A percentile compares a stretch with the other conserved stretches of the same genome.
These are phyloP conservation scores for Tolypocladium ovalisporum DNA, from an alignment of 2,329 filamentous ascomycete genomes.

Conservation along the genomic window DNA sequence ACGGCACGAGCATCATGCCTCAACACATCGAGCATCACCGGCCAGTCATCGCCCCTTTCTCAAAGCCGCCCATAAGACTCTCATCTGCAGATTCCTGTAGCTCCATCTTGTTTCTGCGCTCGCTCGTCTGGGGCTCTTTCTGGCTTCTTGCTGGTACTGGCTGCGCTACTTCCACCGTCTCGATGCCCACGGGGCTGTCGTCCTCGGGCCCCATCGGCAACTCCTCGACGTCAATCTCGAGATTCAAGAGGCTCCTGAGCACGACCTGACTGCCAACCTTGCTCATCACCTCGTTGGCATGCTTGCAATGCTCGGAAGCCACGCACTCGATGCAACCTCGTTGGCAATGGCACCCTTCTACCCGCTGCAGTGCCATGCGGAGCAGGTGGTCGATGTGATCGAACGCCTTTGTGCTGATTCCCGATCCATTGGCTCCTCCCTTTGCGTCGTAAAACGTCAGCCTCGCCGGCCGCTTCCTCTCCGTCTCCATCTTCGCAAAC, in stretches of 20 bases:
- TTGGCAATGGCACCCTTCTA: constrained; percentile 65
- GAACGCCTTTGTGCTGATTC: constrained; percentile 87
- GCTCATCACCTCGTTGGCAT: constrained; percentile 85
- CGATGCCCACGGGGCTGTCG: constrained; percentile 57
- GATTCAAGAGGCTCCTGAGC: constrained; percentile 61
- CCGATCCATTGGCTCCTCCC: constrained; percentile 71
- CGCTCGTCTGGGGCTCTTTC: not conserved
- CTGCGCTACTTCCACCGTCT: constrained; percentile 68
- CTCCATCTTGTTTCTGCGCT: not conserved
- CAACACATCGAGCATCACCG: not conserved
- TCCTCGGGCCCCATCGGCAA: constrained; percentile 78
- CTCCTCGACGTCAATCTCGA: constrained; percentile 71
- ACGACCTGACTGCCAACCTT: constrained; percentile 81
- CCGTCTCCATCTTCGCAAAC: constrained; percentile 58
- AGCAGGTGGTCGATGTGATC: constrained; percentile 80
- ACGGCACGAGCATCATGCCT: not conserved
- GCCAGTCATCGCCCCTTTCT: constrained; percentile 8
- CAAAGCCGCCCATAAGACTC: constrained; percentile 13
- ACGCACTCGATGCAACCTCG: constrained; percentile 87
- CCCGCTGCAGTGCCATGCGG: constrained; percentile 61
- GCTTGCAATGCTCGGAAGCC: constrained; percentile 71
- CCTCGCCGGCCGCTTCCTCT: constrained; percentile 73
- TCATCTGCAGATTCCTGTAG: constrained; percentile 5
- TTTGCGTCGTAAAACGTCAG: constrained; percentile 94
- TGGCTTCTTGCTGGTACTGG: constrained; percentile 39